Evolutionary conservation across 257 asterid species (phyloP).

Genomic region (Solanum boliviense): DNA sequence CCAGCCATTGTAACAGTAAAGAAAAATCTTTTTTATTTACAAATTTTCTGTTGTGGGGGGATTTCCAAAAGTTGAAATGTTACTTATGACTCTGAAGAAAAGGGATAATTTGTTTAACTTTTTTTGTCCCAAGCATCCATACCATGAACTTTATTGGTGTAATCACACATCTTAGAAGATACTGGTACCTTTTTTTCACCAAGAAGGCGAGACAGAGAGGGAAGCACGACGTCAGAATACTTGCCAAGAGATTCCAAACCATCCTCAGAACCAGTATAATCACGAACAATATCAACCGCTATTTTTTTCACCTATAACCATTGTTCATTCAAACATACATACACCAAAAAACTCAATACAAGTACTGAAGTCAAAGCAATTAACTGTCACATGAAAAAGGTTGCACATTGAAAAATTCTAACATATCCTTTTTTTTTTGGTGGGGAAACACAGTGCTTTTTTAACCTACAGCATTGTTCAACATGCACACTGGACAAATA

Average conservation of each 20-base stretch:
- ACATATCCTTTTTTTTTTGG: not conserved
- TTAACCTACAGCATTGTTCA: not conserved
- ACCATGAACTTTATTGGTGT: not conserved
- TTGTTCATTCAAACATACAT: not conserved
- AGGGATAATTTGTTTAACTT: not conserved
- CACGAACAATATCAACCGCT: conserved; percentile 77
- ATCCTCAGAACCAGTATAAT: conserved; percentile 90
- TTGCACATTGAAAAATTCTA: not conserved
- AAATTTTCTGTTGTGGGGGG: not conserved
- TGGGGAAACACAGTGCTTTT: not conserved
- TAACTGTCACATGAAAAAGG: not conserved
- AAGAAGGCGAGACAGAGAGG: conserved; percentile 53
- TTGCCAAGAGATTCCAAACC: conserved; percentile 64
- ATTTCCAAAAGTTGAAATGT: not conserved
- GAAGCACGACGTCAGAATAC: conserved; percentile 37
- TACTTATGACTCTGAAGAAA: not conserved
- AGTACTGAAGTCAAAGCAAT: not conserved
- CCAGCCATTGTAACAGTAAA: not conserved
- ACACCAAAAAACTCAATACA: not conserved
- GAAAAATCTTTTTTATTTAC: not conserved
- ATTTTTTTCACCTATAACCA: conserved; percentile 51
- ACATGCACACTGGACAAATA: not conserved
- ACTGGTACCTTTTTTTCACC: conserved; percentile 54
- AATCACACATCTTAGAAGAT: not conserved
- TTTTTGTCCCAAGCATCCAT: not conserved